Conservation (phyloP, 805 yeast species). For the Wilhelminamyces savonicus region DNA sequence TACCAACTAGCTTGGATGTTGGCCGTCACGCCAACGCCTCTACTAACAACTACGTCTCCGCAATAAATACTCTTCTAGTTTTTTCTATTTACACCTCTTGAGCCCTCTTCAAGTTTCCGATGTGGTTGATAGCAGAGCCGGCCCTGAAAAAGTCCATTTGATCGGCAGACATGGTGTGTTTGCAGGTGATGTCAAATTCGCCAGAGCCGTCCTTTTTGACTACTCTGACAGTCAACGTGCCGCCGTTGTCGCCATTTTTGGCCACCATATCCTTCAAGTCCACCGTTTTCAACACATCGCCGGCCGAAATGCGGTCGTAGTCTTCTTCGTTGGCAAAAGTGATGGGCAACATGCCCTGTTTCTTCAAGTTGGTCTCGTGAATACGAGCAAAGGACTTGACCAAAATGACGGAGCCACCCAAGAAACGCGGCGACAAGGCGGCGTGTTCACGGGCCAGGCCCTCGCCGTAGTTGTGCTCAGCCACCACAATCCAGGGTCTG, state of each 20-base stretch:
- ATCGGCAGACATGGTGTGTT: conserved; percentile 95
- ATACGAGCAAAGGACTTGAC: conserved; percentile 97
- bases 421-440: conserved; percentile 88
- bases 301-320: conserved; percentile 72
- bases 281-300: conserved; percentile 73
- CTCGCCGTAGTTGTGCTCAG: conserved; percentile 98
- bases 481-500: conserved; percentile 91
- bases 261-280: conserved; percentile 71
- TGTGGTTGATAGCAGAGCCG: conserved; percentile 93
- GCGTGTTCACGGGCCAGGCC: conserved; percentile 99
- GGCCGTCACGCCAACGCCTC: too few relatives aligned
- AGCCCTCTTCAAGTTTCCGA: conserved; percentile 48
- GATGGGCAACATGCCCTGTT: conserved; percentile 95
- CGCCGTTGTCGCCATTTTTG: conserved; percentile 85
- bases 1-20: too few relatives aligned
- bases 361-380: conserved; percentile 95
- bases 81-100: conserved; percentile 4
- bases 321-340: conserved; percentile 88
- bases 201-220: conserved; percentile 68
- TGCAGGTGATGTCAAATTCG: conserved; percentile 60
- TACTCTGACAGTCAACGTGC: conserved; percentile 62
- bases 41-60: too few relatives aligned
- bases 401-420: conserved; percentile 83
- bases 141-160: conserved; percentile 95
- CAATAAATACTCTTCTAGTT: too few relatives aligned